Evolutionary conservation across 768 basidiomycete species (phyloP).

Genomic region (Pisolithus orientalis): DNA sequence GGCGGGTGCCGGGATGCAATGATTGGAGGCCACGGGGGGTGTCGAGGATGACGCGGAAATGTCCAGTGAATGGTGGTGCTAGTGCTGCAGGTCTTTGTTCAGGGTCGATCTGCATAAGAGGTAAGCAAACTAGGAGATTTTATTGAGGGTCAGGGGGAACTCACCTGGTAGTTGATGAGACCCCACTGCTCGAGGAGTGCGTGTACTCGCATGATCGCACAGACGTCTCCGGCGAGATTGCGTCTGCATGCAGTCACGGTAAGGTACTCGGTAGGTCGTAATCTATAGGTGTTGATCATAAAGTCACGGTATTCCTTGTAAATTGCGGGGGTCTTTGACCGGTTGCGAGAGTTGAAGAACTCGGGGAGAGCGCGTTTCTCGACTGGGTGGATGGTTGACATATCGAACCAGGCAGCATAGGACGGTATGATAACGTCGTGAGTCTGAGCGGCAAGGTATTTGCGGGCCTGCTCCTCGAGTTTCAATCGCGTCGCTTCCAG

Average conservation of each 20-base stretch:
- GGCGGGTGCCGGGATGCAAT: constrained; percentile 75
- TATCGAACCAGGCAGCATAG: constrained; percentile 97
- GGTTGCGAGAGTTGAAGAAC: constrained; percentile 94
- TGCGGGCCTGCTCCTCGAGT: constrained; percentile 81
- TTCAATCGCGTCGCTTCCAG: constrained; percentile 73
- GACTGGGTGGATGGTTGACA: constrained; percentile 87
- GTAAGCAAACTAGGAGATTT: constrained; percentile 1
- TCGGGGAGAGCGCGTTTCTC: constrained; percentile 92
- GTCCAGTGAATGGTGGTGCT: constrained; percentile 96
- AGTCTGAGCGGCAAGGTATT: constrained; percentile 95
- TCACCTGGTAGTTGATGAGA: constrained; percentile 94
- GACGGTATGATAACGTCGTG: constrained; percentile 97
- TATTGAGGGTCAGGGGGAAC: constrained; percentile 11
- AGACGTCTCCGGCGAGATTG: constrained; percentile 96
- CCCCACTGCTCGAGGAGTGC: constrained; percentile 99
- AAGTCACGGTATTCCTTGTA: constrained; percentile 99
- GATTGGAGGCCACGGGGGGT: constrained; percentile 95
- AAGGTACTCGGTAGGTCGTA: constrained; percentile 91
- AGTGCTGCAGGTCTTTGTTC: constrained; percentile 91
- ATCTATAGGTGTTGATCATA: constrained; percentile 97
- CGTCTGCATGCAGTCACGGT: constrained; percentile 95
- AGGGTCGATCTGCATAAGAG: constrained; percentile 75
- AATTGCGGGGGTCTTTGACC: constrained; percentile 92
- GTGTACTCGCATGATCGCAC: constrained; percentile 97
- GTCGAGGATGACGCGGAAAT: constrained; percentile 96